Percentiles rank a stretch among this genome's conserved stretches.
Evolutionary conservation across 2,329 filamentous ascomycete genomes (phyloP).

Genomic region (Neofusicoccum ribis): DNA sequence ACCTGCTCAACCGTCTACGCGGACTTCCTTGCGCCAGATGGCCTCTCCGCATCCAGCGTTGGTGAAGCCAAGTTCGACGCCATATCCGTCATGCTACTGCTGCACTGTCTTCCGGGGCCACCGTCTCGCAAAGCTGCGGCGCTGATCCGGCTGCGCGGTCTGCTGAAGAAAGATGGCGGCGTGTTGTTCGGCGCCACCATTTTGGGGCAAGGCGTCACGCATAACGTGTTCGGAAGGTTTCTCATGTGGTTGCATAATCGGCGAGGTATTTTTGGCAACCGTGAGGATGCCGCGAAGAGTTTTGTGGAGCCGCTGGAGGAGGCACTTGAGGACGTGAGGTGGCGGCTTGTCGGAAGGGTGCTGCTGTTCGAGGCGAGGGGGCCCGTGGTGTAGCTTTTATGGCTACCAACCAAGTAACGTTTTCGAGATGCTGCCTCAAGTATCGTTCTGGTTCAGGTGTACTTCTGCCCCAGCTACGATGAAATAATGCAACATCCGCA

Average conservation of each 20-base stretch:
- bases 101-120: conserved; percentile 33
- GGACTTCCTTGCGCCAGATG: neutral
- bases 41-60: neutral
- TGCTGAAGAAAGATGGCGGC: conserved; percentile 27
- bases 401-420: no score
- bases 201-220: conserved; percentile 31
- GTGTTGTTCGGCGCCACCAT: conserved; percentile 43
- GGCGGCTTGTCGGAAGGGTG: conserved; percentile 40
- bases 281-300: conserved; percentile 37
- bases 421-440: no score
- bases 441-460: no score
- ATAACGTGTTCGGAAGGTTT: conserved; percentile 28
- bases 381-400: conserved; percentile 21
- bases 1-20: conserved; percentile 21
- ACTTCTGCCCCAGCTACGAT: no score
- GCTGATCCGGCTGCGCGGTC: neutral
- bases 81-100: conserved; percentile 32
- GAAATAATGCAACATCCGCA: no score
- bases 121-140: conserved; percentile 21
- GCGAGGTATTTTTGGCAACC: conserved; percentile 43
- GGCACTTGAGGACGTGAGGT: conserved; percentile 43
- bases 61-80: conserved; percentile 38
- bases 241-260: conserved; percentile 39
- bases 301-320: conserved; percentile 36
- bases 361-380: conserved; percentile 41